Conservation (phyloP, 768 basidiomycete species). For the Cystofilobasidium capitatum region DNA sequence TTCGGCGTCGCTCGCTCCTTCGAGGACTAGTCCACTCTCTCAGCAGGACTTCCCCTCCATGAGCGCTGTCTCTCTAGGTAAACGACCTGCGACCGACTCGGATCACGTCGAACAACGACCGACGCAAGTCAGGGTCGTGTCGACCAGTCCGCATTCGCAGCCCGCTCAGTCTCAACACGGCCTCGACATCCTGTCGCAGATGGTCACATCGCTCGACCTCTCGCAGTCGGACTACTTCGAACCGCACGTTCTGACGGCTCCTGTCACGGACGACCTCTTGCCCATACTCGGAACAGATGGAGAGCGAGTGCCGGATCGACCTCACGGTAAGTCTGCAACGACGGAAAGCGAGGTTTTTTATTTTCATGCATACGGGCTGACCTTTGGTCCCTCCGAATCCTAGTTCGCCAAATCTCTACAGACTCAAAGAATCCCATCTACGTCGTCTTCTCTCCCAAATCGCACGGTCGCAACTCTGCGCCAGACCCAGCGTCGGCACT, state of each 20-base stretch:
- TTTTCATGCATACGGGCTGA: no score
- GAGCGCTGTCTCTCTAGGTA: no score
- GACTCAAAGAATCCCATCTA: constrained; percentile 29
- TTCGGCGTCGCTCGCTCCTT: no score
- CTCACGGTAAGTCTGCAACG: constrained; percentile 25
- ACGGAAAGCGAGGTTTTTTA: constrained; percentile 26
- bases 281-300: constrained; percentile 27
- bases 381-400: neutral
- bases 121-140: neutral
- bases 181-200: neutral
- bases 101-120: no score
- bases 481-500: constrained; percentile 5
- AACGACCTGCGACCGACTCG: no score
- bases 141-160: constrained; percentile 17
- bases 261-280: constrained; percentile 29
- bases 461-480: constrained; percentile 17
- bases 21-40: no score
- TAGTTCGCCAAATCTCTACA: constrained; percentile 15
- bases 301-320: constrained; percentile 14
- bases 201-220: no score
- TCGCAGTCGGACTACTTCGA: neutral
- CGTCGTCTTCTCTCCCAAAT: constrained; percentile 28
- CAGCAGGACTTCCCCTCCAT: no score
- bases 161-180: constrained; percentile 18
- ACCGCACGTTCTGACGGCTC: constrained; percentile 26